Conservation (phyloP, 805 yeast genomes). For the Candida maesae region DNA sequence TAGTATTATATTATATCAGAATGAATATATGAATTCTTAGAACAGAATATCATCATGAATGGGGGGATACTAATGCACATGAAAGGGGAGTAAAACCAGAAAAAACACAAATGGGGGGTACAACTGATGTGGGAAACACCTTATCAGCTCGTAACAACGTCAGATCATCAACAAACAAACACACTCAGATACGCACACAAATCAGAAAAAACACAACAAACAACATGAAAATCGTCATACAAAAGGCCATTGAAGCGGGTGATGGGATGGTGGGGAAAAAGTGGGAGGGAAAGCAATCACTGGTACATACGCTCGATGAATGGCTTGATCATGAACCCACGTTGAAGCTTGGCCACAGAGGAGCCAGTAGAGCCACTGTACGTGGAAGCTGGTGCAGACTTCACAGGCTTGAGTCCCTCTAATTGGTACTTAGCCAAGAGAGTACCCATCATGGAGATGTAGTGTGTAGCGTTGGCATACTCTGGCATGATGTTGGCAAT, state of each 20-base stretch:
- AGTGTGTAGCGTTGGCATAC: slow-evolving; percentile 13
- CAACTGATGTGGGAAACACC: no score
- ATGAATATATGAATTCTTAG: no score
- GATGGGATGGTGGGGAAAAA: no score
- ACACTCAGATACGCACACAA: no score
- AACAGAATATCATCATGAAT: slow-evolving; percentile 1
- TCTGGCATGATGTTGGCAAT: slow-evolving; percentile 28
- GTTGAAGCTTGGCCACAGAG: background rate
- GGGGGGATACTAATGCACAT: slow-evolving; percentile 5
- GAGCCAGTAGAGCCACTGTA: background rate
- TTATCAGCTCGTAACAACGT: no score
- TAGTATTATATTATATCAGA: no score
- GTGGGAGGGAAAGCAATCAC: no score
- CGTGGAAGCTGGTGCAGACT: background rate
- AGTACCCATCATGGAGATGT: slow-evolving; percentile 4
- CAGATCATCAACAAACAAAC: no score
- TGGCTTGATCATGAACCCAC: slow-evolving; percentile 10
- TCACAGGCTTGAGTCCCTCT: slow-evolving; percentile 3
- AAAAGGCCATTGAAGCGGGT: no score
- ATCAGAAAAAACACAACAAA: no score
- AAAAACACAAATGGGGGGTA: no score
- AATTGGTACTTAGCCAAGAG: slow-evolving; percentile 9
- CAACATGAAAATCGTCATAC: no score
- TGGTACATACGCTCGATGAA: slow-evolving; percentile 10
- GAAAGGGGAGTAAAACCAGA: background rate